Evolutionary conservation across 1,284 basidiomycete species (phyloP), one percentile per base, ranked within the genome.

Genomic region (Ganoderma resinaceum): DNA sequence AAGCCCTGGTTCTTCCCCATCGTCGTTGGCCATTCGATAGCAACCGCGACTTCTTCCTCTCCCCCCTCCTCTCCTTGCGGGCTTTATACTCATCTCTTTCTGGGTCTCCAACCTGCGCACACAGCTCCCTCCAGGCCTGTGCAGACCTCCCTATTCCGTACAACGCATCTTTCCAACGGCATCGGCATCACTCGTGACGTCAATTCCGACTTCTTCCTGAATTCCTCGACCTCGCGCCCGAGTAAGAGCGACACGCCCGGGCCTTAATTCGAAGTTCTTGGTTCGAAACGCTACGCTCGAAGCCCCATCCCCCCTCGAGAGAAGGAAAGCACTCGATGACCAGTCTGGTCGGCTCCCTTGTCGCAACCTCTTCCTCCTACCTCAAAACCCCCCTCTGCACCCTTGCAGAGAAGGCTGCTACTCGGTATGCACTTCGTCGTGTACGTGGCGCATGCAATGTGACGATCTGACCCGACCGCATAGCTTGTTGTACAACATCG

Each of bases 321-420:
- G 31, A 12, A 43, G 23, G 7, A 23, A 11, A 31, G 7, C 57
- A 26, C 63, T 63, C 26, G 46, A 70, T 65, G 72, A 63, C 66
- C 26, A 38, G 26, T 33, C 60, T 72, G 9, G 46, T 67, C 7
- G 49, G 57, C 60, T 42, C 68, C 14, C 46, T 70, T 16, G 52
- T 70, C 31, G 40, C 63, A n/a, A 38, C 69, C 31, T 65, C 68
- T 2, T 65, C 68, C 14, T 26, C 66, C 8, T 62, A 61, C 61
- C 14, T 72, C 53, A 73, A 71, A 61, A 18, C 53, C 1, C 70
- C 74, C 5, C 63, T 74, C 5, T 72, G 73, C 62, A 43, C 49
- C 3, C 59, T 74, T 16, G 70, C 75, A 3, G 73, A 76, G 58
- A 68, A 67, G 38, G 75, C 75, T 20, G 71, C 72, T 4, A 70